phyloP scores from a whole-genome alignment of 768 basidiomycete genomes.

The Lactarius vividus region DNA sequence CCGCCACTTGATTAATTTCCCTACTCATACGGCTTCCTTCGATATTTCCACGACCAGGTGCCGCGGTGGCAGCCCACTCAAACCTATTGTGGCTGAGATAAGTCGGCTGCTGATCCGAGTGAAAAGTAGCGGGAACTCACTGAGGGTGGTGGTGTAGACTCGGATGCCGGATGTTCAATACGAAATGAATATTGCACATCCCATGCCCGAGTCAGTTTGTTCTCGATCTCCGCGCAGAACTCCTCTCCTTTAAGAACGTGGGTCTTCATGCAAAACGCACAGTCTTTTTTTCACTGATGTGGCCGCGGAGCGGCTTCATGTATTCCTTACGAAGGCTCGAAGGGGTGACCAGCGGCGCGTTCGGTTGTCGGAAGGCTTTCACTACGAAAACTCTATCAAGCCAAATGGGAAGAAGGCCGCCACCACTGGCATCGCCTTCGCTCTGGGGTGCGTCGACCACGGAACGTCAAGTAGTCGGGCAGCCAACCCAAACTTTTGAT shows the following conservation, averaged over 20 bases:
- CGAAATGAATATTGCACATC: neutral
- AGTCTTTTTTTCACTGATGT: neutral
- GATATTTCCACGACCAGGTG: neutral
- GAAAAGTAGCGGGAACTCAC: neutral
- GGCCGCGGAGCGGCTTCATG: neutral
- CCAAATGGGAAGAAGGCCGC: too few species aligned
- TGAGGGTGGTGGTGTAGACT: neutral
- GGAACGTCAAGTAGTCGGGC: too few species aligned
- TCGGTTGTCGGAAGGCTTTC: too few species aligned
- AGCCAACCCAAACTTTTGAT: constrained; percentile 2
- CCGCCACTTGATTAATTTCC: neutral
- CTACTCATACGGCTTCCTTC: neutral
- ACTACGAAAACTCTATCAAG: too few species aligned
- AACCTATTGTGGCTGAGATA: neutral
- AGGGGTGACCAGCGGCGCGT: too few species aligned
- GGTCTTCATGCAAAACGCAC: constrained; percentile 2
- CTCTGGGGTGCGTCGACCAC: too few species aligned
- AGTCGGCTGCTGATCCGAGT: neutral
- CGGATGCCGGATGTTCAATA: too few species aligned
- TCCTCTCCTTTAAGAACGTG: constrained; percentile 4
- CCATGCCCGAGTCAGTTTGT: neutral
- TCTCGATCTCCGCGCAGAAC: neutral
- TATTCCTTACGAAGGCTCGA: neutral
- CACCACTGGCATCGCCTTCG: too few species aligned
- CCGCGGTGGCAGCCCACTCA: neutral